Evolutionary conservation across 2,329 filamentous ascomycete species (phyloP), one percentile per base, ranked within the genome.

Genomic region (Penicillium brevicompactum): DNA sequence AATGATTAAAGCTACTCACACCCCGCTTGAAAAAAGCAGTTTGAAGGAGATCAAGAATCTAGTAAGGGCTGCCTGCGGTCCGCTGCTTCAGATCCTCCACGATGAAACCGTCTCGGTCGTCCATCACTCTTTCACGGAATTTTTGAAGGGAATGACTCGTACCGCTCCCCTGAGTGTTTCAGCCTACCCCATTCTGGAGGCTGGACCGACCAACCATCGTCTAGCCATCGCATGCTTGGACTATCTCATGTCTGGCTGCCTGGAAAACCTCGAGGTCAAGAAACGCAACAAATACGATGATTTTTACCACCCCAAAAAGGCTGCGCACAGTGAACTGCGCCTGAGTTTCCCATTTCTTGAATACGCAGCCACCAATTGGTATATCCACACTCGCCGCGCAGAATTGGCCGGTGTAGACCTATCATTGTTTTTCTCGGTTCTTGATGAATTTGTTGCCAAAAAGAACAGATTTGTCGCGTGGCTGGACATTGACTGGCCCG

Each of bases 121-220:
- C 14, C 78, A 81, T 55, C 78, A 80, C 49, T 80, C 78, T 1
- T 76, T 81, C 40, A 80, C 78, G 1, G 78, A 81, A 49, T 81
- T 76, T 51, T 58, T 81, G 10, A 67, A 70, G 1, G 73, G 61
- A n/a, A 11, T 30, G 10, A 50, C 43, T 16, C 49, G 62, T 13
- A 32, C 24, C 13, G 16, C n/a, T 2, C 4, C 5, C 4, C 14
- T 21, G n/a, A n/a, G 45, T 41, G 30, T 21, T 24, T 31, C 16
- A 8, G 34, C 16, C 27, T 62, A 57, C 27, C 59, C 53, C 4
- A 30, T 63, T 5, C 32, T 63, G 2, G 21, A 59, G 4, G 31
- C 49, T n/a, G 51, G 53, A 14, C 40, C 49, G 18, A 56, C 58
- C 3, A 53, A 59, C 38, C 27, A 52, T 22, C 45, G 52, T 9